Percentiles rank a stretch among this genome's conserved stretches.
phyloP scores from a whole-genome alignment of 306 rosid species.

The Glycine latifolia region DNA sequence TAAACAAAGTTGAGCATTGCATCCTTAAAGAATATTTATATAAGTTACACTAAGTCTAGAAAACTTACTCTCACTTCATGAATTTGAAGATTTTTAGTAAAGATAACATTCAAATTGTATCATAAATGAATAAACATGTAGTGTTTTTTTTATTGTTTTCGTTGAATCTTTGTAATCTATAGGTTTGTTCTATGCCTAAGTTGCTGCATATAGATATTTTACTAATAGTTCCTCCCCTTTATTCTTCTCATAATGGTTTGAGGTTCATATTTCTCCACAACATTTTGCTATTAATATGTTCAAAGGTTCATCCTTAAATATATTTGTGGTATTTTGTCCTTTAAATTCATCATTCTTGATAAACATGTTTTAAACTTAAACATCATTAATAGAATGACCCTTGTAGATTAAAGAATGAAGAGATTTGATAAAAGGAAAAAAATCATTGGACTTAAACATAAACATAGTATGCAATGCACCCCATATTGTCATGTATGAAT shows the following conservation, averaged over 20 bases:
- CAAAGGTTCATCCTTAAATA: too few relatives aligned
- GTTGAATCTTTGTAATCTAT: neutral
- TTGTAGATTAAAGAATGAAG: neutral
- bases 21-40: neutral
- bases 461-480: slow-evolving; percentile 19
- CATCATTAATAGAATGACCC: neutral
- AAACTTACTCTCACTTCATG: neutral
- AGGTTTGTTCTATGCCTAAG: neutral
- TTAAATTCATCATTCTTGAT: neutral
- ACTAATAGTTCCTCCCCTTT: neutral
- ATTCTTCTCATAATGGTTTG: neutral
- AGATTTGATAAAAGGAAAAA: neutral
- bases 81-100: neutral
- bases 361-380: neutral
- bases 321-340: too few relatives aligned
- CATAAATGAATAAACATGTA: neutral
- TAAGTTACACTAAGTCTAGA: neutral
- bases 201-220: neutral
- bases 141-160: neutral
- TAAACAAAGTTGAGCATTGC: too few relatives aligned
- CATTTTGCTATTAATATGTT: neutral
- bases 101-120: neutral
- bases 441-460: neutral
- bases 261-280: neutral
- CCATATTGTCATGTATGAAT: neutral